Evolutionary conservation across 192 early-diverging fungal genomes (phyloP), one percentile per base, ranked within the genome.

Genomic region (Coemansia sp.): DNA sequence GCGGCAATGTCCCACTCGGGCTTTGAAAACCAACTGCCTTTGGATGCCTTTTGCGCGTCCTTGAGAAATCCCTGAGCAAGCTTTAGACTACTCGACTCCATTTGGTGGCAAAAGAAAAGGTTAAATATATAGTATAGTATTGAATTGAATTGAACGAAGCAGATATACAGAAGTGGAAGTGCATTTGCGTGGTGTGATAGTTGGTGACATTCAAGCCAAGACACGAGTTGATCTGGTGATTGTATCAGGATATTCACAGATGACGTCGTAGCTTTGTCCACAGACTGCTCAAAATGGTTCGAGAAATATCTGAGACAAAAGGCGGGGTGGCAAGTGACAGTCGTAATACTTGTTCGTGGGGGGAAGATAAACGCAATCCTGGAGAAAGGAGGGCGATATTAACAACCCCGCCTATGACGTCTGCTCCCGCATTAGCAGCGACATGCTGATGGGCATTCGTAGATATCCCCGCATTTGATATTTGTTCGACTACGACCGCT

Each of bases 41-140:
- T 84, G 34, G 76, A 65, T 24, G 81, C 81, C 73, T 79, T 79
- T 44, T 79, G 70, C n/a, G 81, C 81, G 49, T 84, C 74, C 50
- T 79, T 84, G n/a, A 52, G 66, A 38, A 67, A 73, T 46, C 62
- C 71, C 44, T 79, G 64, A 5, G 81, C 81, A 3, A 83, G 70
- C 46, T 70, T 74, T 31, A 83, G 31, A 39, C 75, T 83, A 24
- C 66, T 74, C 22, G 68, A 70, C 33, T 67, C 69, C 72, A 79
- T 79, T 22, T 33, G 53, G 27, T 3, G 53, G 53, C 11, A 12
- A 57, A 31, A 31, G 27, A 16, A 29, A 16, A 57, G 3, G 15
- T 43, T 1, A 18, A 46, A 49, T 9, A 50, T 20, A 20, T 18
- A 50, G n/a, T 20, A 20, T 18, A 50, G n/a, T 16, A 31, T 27